These are phyloP conservation scores for Trichoderma cornu-damae DNA, from an alignment of 2,329 filamentous ascomycete species.

Conservation along the genomic window DNA sequence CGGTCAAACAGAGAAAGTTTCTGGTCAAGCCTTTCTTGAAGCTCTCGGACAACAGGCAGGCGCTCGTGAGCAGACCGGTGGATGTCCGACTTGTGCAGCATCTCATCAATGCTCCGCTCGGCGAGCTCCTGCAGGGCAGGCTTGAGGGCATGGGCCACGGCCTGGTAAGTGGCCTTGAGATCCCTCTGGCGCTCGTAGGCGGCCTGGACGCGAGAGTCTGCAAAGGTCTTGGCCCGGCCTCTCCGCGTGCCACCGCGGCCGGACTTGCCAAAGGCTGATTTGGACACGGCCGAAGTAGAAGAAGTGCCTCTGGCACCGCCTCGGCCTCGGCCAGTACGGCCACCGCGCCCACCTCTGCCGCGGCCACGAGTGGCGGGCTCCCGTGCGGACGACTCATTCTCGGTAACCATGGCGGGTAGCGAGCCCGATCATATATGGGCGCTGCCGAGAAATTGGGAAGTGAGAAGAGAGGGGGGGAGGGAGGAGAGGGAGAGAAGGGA, in stretches of 20 bases:
- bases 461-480: background rate
- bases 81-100: constrained; percentile 49
- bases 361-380: constrained; percentile 36
- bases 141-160: constrained; percentile 58
- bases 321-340: constrained; percentile 25
- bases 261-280: constrained; percentile 34
- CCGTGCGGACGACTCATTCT: constrained; percentile 36
- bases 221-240: constrained; percentile 53
- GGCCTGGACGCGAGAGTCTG: constrained; percentile 50
- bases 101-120: constrained; percentile 51
- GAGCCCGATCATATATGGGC: constrained; percentile 31
- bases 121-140: constrained; percentile 61
- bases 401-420: constrained; percentile 34
- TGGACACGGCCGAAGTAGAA: constrained; percentile 31
- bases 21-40: constrained; percentile 36
- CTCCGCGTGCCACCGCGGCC: constrained; percentile 39
- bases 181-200: constrained; percentile 60
- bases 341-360: constrained; percentile 32
- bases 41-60: constrained; percentile 44
- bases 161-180: constrained; percentile 60
- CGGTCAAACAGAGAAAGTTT: constrained; percentile 31
- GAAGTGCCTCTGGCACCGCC: constrained; percentile 27
- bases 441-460: background rate
- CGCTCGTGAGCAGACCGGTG: constrained; percentile 53
- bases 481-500: background rate